Evolutionary conservation across 192 early-diverging fungal species (phyloP).

Genomic region (Backusella sp.): DNA sequence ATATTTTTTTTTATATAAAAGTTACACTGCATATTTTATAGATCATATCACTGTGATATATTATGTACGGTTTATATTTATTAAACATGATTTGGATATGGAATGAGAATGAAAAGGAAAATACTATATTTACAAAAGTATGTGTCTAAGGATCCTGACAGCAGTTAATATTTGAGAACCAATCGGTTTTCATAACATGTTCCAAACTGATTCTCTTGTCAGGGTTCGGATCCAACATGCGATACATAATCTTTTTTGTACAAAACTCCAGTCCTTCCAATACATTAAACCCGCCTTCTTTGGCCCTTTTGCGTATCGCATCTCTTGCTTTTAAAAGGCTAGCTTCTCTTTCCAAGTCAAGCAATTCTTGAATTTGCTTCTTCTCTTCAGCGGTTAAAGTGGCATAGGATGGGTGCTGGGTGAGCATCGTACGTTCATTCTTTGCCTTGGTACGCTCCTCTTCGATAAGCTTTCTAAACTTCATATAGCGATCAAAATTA

Average conservation of each 20-base stretch:
- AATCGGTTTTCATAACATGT: constrained; percentile 25
- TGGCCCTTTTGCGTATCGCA: constrained; percentile 22
- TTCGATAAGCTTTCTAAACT: constrained; percentile 22
- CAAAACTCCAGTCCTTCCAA: constrained; percentile 29
- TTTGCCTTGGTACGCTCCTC: constrained; percentile 24
- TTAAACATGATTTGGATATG: not conserved
- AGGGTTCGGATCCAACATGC: constrained; percentile 33
- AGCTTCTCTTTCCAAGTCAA: constrained; percentile 31
- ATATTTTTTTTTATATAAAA: not conserved
- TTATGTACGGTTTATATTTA: not conserved
- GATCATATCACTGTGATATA: not conserved
- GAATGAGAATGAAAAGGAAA: not conserved
- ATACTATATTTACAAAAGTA: not conserved
- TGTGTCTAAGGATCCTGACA: constrained; percentile 19
- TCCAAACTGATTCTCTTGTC: constrained; percentile 14
- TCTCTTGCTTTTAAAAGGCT: constrained; percentile 26
- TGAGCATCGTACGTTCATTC: not conserved
- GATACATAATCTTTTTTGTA: constrained; percentile 34
- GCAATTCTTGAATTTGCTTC: constrained; percentile 33
- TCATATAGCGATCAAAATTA: constrained; percentile 30
- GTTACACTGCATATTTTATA: not conserved
- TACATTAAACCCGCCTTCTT: constrained; percentile 30
- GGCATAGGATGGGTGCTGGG: not conserved
- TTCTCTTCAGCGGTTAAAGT: constrained; percentile 3
- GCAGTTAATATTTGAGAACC: constrained; percentile 18